These are phyloP conservation scores for Trichoderma arundinaceum DNA, from an alignment of 2,329 filamentous ascomycete genomes.

Conservation along the genomic window DNA sequence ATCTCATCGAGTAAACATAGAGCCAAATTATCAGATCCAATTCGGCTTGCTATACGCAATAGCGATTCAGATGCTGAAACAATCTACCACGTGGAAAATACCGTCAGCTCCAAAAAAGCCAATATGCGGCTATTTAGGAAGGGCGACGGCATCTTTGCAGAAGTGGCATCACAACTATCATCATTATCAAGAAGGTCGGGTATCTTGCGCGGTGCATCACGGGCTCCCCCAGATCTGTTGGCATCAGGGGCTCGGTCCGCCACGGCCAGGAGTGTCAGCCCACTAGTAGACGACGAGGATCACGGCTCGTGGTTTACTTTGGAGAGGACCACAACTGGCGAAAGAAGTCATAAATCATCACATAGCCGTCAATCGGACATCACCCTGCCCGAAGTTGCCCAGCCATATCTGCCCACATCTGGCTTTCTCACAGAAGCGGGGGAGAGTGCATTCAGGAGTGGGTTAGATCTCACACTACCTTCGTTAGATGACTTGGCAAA, in stretches of 20 bases:
- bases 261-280: slow-evolving; percentile 35
- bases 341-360: slow-evolving; percentile 38
- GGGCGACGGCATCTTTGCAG: slow-evolving; percentile 36
- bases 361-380: slow-evolving; percentile 39
- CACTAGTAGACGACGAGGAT: slow-evolving; percentile 37
- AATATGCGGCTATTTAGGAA: slow-evolving; percentile 34
- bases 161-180: slow-evolving; percentile 37
- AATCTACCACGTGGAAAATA: slow-evolving; percentile 37
- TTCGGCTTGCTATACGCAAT: slow-evolving; percentile 40
- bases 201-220: slow-evolving; percentile 37
- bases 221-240: slow-evolving; percentile 37
- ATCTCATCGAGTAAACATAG: slow-evolving; percentile 42
- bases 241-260: slow-evolving; percentile 37
- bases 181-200: slow-evolving; percentile 38
- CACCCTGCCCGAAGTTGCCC: slow-evolving; percentile 41
- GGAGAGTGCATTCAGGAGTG: slow-evolving; percentile 39
- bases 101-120: slow-evolving; percentile 28
- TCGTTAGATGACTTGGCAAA: slow-evolving; percentile 40
- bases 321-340: slow-evolving; percentile 38
- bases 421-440: slow-evolving; percentile 39
- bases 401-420: slow-evolving; percentile 43
- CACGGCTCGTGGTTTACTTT: slow-evolving; percentile 47
- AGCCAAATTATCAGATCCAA: slow-evolving; percentile 44
- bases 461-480: slow-evolving; percentile 41
- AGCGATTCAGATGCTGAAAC: slow-evolving; percentile 39